A percentile compares a stretch with the other conserved stretches of the same genome.
These are phyloP conservation scores for Diplogelasinospora grovesii DNA, from an alignment of 495 filamentous ascomycete species.

Conservation along the genomic window DNA sequence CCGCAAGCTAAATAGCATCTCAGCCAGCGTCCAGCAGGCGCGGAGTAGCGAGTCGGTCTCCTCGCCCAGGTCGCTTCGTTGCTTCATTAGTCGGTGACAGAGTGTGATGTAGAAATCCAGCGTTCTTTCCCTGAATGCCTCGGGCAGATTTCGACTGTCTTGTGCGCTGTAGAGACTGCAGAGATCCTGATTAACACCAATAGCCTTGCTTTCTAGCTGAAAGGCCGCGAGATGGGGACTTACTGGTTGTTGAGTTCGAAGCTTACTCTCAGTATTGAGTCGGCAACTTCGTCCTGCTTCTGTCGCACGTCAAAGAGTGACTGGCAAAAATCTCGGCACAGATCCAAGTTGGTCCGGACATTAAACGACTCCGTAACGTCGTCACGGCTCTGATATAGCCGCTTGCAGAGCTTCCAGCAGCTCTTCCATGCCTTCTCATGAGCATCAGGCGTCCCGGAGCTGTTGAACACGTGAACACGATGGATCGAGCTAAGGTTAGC, in stretches of 20 bases:
- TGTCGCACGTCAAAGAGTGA: slow-evolving; percentile 77
- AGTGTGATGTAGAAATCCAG: slow-evolving; percentile 91
- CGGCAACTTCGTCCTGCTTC: slow-evolving; percentile 65
- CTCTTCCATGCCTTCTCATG: slow-evolving; percentile 85
- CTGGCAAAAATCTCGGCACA: slow-evolving; percentile 89
- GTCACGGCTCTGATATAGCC: slow-evolving; percentile 73
- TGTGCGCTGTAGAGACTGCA: slow-evolving; percentile 74
- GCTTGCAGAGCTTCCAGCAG: slow-evolving; percentile 86
- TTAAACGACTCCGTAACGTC: slow-evolving; percentile 62
- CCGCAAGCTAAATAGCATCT: slow-evolving; percentile 89
- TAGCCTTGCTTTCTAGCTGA: too few relatives aligned
- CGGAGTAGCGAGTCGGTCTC: slow-evolving; percentile 78
- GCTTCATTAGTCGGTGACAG: slow-evolving; percentile 91
- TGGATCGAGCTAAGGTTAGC: slow-evolving; percentile 80
- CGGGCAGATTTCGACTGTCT: slow-evolving; percentile 69
- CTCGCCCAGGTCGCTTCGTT: slow-evolving; percentile 65
- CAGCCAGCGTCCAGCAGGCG: slow-evolving; percentile 84
- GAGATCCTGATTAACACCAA: too few relatives aligned
- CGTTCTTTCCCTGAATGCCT: slow-evolving; percentile 82
- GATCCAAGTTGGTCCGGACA: slow-evolving; percentile 69
- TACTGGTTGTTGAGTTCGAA: slow-evolving; percentile 91
- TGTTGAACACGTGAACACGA: slow-evolving; percentile 68
- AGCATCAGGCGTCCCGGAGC: slow-evolving; percentile 58
- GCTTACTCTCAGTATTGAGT: slow-evolving; percentile 83
- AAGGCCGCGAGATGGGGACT: slow-evolving; percentile 5